phyloP scores from a whole-genome alignment of 495 filamentous ascomycete genomes.

The Penicillium malachiteum region DNA sequence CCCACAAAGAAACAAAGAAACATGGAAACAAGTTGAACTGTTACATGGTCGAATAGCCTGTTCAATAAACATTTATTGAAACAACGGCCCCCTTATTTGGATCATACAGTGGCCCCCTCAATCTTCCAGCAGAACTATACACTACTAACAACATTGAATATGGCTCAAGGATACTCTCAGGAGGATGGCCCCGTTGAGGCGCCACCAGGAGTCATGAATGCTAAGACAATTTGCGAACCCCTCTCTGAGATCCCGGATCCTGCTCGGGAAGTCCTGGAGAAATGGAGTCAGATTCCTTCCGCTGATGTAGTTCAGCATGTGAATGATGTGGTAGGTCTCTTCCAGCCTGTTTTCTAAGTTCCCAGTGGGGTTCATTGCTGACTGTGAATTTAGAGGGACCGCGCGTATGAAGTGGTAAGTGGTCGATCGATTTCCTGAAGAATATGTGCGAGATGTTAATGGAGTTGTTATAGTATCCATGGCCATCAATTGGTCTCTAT shows the following conservation, averaged over 20 bases:
- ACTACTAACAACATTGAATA: too few species aligned
- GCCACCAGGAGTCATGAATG: not conserved
- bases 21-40: too few species aligned
- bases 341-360: not conserved
- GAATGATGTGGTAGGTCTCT: slow-evolving; percentile 4
- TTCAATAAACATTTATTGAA: too few species aligned
- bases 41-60: too few species aligned
- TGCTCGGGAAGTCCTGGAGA: slow-evolving; percentile 1
- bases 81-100: too few species aligned
- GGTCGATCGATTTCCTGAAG: not conserved
- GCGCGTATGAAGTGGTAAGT: slow-evolving; percentile 8
- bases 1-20: too few species aligned
- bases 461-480: slow-evolving; percentile 13
- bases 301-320: slow-evolving; percentile 8
- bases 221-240: not conserved
- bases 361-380: not conserved
- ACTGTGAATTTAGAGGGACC: slow-evolving; percentile 4
- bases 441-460: not conserved
- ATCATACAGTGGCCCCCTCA: too few species aligned
- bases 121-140: too few species aligned
- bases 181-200: not conserved
- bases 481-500: slow-evolving; percentile 44
- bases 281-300: slow-evolving; percentile 5
- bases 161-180: not conserved
- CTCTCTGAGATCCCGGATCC: slow-evolving; percentile 5